A percentile compares a stretch with the other conserved stretches of the same genome.
Evolutionary conservation across 805 yeast species (phyloP).

Genomic region (Wickerhamiella shivajii): DNA sequence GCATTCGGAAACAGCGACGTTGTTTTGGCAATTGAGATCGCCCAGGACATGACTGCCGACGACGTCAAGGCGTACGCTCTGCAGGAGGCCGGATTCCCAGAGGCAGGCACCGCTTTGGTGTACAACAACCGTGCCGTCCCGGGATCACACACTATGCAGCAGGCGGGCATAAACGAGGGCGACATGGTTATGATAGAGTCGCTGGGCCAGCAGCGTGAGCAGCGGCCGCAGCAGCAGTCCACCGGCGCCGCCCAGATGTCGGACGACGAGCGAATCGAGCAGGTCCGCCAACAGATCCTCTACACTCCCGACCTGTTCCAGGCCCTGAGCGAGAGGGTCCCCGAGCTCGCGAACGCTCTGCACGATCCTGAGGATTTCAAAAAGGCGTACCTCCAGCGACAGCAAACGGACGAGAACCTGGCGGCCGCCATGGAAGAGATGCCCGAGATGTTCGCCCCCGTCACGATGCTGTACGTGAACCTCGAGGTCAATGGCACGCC

Average conservation of each 20-base stretch:
- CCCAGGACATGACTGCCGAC: conserved; percentile 43
- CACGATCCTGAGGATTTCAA: conserved; percentile 37
- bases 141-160: conserved; percentile 29
- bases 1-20: conserved; percentile 36
- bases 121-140: conserved; percentile 30
- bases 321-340: conserved; percentile 28
- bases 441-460: conserved; percentile 78
- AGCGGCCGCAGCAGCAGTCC: background rate
- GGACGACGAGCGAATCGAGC: conserved; percentile 17
- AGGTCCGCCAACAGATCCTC: conserved; percentile 24
- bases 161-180: conserved; percentile 37
- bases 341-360: conserved; percentile 34
- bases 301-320: conserved; percentile 23
- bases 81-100: conserved; percentile 46
- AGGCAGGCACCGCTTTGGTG: conserved; percentile 34
- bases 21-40: conserved; percentile 44
- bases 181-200: conserved; percentile 36
- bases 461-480: conserved; percentile 70
- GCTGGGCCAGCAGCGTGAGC: conserved; percentile 4
- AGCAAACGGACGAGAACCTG: conserved; percentile 62
- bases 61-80: conserved; percentile 65
- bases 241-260: background rate
- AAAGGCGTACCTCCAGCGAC: conserved; percentile 30
- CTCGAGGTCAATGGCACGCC: conserved; percentile 65
- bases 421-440: conserved; percentile 68